Base-by-base conservation (phyloP, 129 eudicot species). In the Tagetes patula region DNA sequence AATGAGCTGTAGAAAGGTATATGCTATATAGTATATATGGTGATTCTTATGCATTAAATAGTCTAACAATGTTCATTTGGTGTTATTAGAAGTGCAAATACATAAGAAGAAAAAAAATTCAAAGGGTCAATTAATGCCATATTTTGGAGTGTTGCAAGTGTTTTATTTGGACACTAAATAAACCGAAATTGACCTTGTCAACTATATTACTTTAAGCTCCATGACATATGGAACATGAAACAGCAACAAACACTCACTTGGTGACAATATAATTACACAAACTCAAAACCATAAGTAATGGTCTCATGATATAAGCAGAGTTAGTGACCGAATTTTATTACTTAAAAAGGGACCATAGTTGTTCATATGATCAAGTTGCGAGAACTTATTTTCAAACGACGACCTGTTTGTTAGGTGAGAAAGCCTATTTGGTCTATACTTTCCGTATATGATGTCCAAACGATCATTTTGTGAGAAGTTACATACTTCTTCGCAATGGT, bases 211-310 rank as follows among this genome's bases (percentile, higher is more conserved):
- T 20, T 20, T 20, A 20, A 27, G 10, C 37, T 27, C 13, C 65
- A 70, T 77, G 64, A 77, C 71, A 77, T 52, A 60, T 5, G 50
- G 12, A 71, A 77, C 60, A 20, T 20, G 27, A 20, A 20, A 20
- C 27, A 20, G 40, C 37, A 50, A 71, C 46, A 31, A 49, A 63
- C 27, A 20, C 69, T 30, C 77, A 62, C 56, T 55, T 3, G 52
- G 4, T 10, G n/a, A 47, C 14, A 65, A 46, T 20, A 68, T 74
- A 67, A 30, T 68, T 71, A 67, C 84, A 74, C 38, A 37, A 20
- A 14, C 53, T 20, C 27, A 20, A 20, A 20, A 20, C 27, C 27
- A 20, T 20, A 20, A 20, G 27, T 20, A 20, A 20, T 20, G 27
- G 27, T 20, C 27, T 20, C 27, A 20, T 20, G 27, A 20, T 20